Evolutionary conservation across 192 early-diverging fungal species (phyloP).

Genomic region (Gryganskiella cystojenkinii): DNA sequence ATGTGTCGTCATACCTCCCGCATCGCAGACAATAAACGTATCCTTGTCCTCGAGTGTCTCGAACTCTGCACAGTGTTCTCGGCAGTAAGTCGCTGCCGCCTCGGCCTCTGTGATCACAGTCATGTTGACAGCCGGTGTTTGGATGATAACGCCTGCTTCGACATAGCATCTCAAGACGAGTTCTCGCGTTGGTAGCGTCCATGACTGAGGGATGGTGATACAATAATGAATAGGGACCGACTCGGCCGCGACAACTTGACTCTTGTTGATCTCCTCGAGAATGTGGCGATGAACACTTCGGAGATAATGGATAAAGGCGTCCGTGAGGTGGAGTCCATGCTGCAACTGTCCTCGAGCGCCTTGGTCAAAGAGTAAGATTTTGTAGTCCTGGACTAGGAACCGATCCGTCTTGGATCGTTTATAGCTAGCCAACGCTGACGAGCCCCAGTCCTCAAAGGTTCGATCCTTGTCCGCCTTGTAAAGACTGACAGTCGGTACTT

Average conservation of each 20-base stretch:
- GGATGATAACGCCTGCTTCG: slow-evolving; percentile 20
- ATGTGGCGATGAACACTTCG: slow-evolving; percentile 15
- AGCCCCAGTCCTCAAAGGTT: slow-evolving; percentile 20
- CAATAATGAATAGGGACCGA: slow-evolving; percentile 29
- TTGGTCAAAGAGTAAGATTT: slow-evolving; percentile 31
- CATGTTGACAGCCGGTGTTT: slow-evolving; percentile 25
- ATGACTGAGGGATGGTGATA: slow-evolving; percentile 30
- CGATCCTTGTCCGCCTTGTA: slow-evolving; percentile 15
- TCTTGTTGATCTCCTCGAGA: slow-evolving; percentile 33
- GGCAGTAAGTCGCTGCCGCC: slow-evolving; percentile 51
- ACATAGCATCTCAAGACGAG: slow-evolving; percentile 27
- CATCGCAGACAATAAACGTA: slow-evolving; percentile 55
- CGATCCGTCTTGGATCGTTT: slow-evolving; percentile 19
- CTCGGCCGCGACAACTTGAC: slow-evolving; percentile 13
- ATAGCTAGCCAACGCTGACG: slow-evolving; percentile 21
- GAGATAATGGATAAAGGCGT: slow-evolving; percentile 28
- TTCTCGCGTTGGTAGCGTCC: slow-evolving; percentile 17
- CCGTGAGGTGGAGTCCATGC: slow-evolving; percentile 30
- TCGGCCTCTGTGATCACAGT: slow-evolving; percentile 54
- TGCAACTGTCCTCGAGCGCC: slow-evolving; percentile 14
- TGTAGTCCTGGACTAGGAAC: slow-evolving; percentile 25
- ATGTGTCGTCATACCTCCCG: slow-evolving; percentile 51
- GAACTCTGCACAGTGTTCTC: slow-evolving; percentile 41
- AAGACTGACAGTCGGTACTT: slow-evolving; percentile 23
- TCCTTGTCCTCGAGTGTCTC: slow-evolving; percentile 39